These are phyloP conservation scores for Mucor circinelloides DNA, from an alignment of 371 early-diverging fungal species.

Conservation along the genomic window DNA sequence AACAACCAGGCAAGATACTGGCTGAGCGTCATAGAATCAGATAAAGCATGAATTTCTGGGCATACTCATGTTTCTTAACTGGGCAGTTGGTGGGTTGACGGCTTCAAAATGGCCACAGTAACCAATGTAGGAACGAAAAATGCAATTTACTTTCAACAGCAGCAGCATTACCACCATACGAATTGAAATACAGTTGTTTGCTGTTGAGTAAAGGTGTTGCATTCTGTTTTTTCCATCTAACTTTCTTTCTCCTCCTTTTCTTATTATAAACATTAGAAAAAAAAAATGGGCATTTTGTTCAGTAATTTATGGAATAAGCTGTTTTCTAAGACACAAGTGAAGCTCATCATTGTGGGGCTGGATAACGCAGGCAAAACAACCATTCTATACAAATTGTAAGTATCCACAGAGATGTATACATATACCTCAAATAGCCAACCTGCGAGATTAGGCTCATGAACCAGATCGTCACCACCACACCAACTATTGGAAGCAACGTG, in stretches of 20 bases:
- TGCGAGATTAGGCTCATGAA: constrained; percentile 56
- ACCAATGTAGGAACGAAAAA: too few species aligned
- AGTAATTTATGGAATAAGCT: constrained; percentile 46
- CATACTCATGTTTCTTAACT: too few species aligned
- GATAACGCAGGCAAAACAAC: constrained; percentile 96
- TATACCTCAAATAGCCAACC: background rate
- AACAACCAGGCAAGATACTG: too few species aligned
- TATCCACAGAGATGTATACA: background rate
- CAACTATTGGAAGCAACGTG: constrained; percentile 77
- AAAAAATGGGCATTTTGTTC: constrained; percentile 43
- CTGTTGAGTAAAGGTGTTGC: background rate
- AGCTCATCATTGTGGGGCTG: constrained; percentile 90
- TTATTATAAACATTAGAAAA: background rate
- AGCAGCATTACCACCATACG: too few species aligned
- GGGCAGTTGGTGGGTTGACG: too few species aligned
- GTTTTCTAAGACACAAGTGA: constrained; percentile 77
- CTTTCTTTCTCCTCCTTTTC: background rate
- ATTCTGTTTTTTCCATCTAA: background rate
- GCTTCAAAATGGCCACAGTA: too few species aligned
- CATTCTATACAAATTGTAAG: constrained; percentile 67
- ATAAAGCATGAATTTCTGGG: too few species aligned
- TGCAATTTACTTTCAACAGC: too few species aligned
- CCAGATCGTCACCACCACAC: constrained; percentile 73
- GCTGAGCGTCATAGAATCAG: too few species aligned
- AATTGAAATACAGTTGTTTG: background rate